Evolutionary conservation across 352 stramenopile species (phyloP), one percentile per base, ranked within the genome.

Genomic region (Aphanomyces euteiches): DNA sequence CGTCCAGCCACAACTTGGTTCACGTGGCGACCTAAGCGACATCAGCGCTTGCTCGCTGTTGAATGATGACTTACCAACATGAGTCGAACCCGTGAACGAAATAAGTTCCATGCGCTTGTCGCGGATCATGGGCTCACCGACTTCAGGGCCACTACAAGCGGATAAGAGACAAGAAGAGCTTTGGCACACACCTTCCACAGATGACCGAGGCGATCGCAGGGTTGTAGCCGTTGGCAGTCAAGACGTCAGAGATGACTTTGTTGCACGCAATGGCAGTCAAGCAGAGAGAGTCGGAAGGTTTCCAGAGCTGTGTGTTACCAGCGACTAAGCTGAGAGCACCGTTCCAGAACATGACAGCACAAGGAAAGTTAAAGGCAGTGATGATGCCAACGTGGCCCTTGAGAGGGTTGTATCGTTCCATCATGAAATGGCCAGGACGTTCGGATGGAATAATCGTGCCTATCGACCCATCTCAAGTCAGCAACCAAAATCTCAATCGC

Each of bases 341-440:
- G 77, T 98, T 98, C 92, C 92, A 98, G 77, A 78, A 78, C 40
- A 73, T 81, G 19, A 87, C 79, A 12, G 64, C 64, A 19, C 87
- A 92, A 13, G 92, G 92, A 71, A 98, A 98, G 84, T 98, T 98
- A 78, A 98, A 98, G 19, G 92, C 92, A 61, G 90, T 96, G 77
- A 98, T 87, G 75, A 98, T 97, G 64, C 90, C 92, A 36, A 98
- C 87, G 69, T 95, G 88, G 70, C 92, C 92, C 78, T 96, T 92
- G 39, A 98, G 78, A 40, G 92, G 92, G 75, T 98, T 97, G 79
- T 95, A 98, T 12, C 83, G 82, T 74, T 98, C 92, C 87, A 98
- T 96, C 87, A 98, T 96, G 47, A 95, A 93, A 80, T 98, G 92
- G 0, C 90, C 90, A 1, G 86, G 85, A 28, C 92, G 87, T 72